Evolutionary conservation across 176 grass and related monocot species (phyloP), one percentile per base, ranked within the genome.

Genomic region (Chloris gayana): DNA sequence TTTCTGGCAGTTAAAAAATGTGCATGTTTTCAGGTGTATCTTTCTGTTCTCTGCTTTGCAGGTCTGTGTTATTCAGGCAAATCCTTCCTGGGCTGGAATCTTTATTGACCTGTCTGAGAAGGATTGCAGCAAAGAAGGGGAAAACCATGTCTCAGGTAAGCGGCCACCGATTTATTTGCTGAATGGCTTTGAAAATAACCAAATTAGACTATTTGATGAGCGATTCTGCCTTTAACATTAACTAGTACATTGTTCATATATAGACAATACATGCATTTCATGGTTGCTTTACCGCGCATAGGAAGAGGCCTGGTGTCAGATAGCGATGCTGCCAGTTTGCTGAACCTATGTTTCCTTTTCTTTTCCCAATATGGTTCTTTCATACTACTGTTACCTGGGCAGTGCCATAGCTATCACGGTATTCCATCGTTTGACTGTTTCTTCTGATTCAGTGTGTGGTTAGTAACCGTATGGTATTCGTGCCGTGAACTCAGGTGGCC

Each of bases 81-180:
- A 91, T 99, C 85, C 88, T 99, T 63, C 96, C 96, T 79, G 90
- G 92, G 29, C 41, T 99, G 47, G 84, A 84, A n/a, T 68, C 90
- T 80, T 74, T 95, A 61, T 84, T 98, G 57, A 50, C 56, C 77
- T 93, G 81, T n/a, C 76, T 93, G 61, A 85, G 57, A 73, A 34
- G 49, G 19, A 93, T 91, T 62, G 86, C 92, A 63, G 61, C 93
- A 68, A 85, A 70, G 80, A 98, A 93, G 42, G 77, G 85, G 26
- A 99, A 99, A 82, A 99, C 88, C 26, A 93, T 93, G 96, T 91
- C 96, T 64, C 96, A 99, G 56, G 96, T 89, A 73, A 75, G 79
- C 38, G 26, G 9, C 70, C 77, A 75, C 4, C 19, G 26, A 57
- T 14, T n/a, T n/a, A n/a, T n/a, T n/a, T 34, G 34, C 66, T 77